Base-by-base conservation (phyloP, 176 grass and related monocot species). In the Carex kokanica region DNA sequence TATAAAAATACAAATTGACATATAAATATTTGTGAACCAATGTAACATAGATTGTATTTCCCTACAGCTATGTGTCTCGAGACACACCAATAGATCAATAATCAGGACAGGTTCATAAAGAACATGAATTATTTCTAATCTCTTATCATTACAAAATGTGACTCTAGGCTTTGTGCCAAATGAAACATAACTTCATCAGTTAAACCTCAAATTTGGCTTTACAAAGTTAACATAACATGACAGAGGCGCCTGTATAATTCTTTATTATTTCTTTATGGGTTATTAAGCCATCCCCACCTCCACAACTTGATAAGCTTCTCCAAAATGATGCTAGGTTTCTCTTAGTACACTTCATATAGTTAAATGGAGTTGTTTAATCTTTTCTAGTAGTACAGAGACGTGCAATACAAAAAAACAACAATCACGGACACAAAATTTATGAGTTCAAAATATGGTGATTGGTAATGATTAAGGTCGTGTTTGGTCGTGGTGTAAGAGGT, bases 1-100 rank as follows among this genome's bases (percentile, higher is more conserved):
- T 75, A 85, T 75, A 83, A 68, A 61, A 49, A 73, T 24, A 49
- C 3, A 47, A 49, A 14, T n/a, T 21, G 69, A 24, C 23, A 23
- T 73, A 49, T 0, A 23, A 23, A 73, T 47, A 49, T 23, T 8
- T 47, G 20, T 2, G 1, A 73, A 3, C 16, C 69, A 73, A 23
- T 73, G n/a, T 13, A 73, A 73, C 9, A 69, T 49, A 24, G 69
- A 45, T 73, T 47, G 10, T 12, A 73, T 73, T 45, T 73, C 41
- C 38, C 69, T 73, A 73, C 18, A 73, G 10, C 10, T 23, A 49
- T 73, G 41, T 72, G 18, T 1, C 17, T 13, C 40, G 2, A n/a
- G 65, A 68, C 2, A n/a, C 16, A 69, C 16, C 29, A n/a, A 69
- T 69, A 69, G 32, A 69, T 40, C 7, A 0, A 69, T 18, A 9